Percentiles rank a stretch among this genome's conserved stretches.
Conservation (phyloP, 768 basidiomycete species). For the Suillus placidus region DNA sequence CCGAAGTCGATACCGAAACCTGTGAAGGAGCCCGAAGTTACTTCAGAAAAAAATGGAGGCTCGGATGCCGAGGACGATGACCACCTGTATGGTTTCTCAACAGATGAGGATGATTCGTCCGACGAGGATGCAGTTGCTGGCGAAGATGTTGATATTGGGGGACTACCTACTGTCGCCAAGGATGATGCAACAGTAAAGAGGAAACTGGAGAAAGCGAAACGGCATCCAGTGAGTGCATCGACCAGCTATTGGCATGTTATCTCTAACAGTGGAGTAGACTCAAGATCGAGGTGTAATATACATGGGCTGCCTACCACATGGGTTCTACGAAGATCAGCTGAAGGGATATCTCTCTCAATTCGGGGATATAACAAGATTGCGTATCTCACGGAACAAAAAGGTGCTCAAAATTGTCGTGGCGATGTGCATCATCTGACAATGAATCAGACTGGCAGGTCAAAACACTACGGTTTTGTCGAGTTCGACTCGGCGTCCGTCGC, state of each 20-base stretch:
- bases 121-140: constrained; percentile 71
- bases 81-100: constrained; percentile 72
- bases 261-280: constrained; percentile 25
- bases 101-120: constrained; percentile 75
- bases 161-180: constrained; percentile 85
- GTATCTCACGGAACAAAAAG: constrained; percentile 93
- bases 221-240: constrained; percentile 59
- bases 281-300: constrained; percentile 83
- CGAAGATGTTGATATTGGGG: constrained; percentile 66
- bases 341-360: constrained; percentile 94
- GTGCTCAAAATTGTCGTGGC: constrained; percentile 38
- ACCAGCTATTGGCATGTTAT: not conserved
- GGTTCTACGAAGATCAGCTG: constrained; percentile 96
- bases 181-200: constrained; percentile 80
- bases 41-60: constrained; percentile 5
- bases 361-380: constrained; percentile 83
- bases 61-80: constrained; percentile 38
- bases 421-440: not conserved
- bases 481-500: constrained; percentile 90
- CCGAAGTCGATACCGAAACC: constrained; percentile 7
- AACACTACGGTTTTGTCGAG: constrained; percentile 97
- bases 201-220: constrained; percentile 61
- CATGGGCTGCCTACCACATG: constrained; percentile 91
- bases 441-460: constrained; percentile 86
- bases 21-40: constrained; percentile 5